Base-by-base conservation (phyloP, 331 rosid genomes). In the Prunus yedoensis region DNA sequence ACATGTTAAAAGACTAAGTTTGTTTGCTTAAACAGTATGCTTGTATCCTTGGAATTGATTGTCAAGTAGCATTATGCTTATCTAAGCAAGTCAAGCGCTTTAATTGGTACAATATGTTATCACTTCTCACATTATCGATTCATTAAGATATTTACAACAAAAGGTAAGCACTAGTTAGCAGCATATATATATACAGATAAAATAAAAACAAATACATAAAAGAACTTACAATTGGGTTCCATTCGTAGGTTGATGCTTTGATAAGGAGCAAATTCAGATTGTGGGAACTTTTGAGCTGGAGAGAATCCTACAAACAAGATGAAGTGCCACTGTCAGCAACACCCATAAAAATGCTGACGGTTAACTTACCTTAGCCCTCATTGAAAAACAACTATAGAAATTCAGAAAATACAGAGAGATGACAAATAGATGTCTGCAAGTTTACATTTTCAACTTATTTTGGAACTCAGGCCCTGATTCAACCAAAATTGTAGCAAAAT, bases 271-370 rank as follows among this genome's bases (percentile, higher is more conserved):
- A 88, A 94, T 76, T 86, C 85, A 74, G 84, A 90, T 83, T 82
- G 98, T 16, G 98, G 98, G 84, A 91, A 94, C 88, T 87, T 94
- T 30, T 51, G 79, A 66, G 90, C 93, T 0, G 97, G 98, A 83
- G 97, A 94, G 78, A 91, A 91, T 71, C 93, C 98, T 94, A 85
- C 83, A 80, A 20, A 8, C 41, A 66, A 80, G 71, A 58, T 25
- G 74, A 76, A 68, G 75, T 4, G 66, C 49, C 81, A 82, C 23
- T 6, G 56, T 68, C 68, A 84, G 83, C 74, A 80, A 65, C 72
- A 73, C 71, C 54, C 46, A 63, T 59, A 41, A 80, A 41, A 67
- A 76, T n/a, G 23, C 41, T 46, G 45, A 53, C 10, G 49, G 65
- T 43, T 59, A 20, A 71, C 56, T 28, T 49, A 32, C 75, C 58